Evolutionary conservation across 192 early-diverging fungal genomes (phyloP), one percentile per base, ranked within the genome.

Genomic region (Gryganskiella cystojenkinii): DNA sequence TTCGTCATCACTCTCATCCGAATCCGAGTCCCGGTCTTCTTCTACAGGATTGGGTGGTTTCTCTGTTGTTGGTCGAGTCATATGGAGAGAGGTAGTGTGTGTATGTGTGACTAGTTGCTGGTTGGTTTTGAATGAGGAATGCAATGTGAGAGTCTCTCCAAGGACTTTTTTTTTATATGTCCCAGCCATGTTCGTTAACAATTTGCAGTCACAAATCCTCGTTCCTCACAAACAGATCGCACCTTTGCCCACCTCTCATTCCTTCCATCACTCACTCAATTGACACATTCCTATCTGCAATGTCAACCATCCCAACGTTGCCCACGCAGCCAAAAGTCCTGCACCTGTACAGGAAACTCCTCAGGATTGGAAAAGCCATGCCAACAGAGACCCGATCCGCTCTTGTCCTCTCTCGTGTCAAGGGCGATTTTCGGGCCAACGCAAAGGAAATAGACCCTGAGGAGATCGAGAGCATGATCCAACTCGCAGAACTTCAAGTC

Each of bases 321-420:
- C 40, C 45, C 1, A 50, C 42, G n/a, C 72, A 76, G 15, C n/a
- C 47, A 7, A 78, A 56, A 22, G 74, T 78, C 34, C 19, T 64
- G 30, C 28, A 37, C 40, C 25, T 78, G 3, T 78, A 78, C 28
- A 44, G 67, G 0, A 60, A 68, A 40, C 61, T 78, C 2, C 61
- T 78, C 22, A 49, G 49, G 24, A 78, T 78, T 31, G 74, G 74
- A 14, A 78, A 78, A 40, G 74, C 66, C 40, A 78, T 78, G 74
- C 74, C 74, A 0, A 78, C 74, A 2, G 74, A 78, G 42, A 78
- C 74, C 13, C 65, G 74, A 3, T 69, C 66, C 3, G n/a, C 65
- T 30, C 66, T 78, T 3, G 74, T 78, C 11, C 55, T 78, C 9
- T 59, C 67, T 10, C 66, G 74, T 13, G 74, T 78, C 61, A 78